phyloP scores from a whole-genome alignment of 169 alveolate genomes.

The Babesia ovata region DNA sequence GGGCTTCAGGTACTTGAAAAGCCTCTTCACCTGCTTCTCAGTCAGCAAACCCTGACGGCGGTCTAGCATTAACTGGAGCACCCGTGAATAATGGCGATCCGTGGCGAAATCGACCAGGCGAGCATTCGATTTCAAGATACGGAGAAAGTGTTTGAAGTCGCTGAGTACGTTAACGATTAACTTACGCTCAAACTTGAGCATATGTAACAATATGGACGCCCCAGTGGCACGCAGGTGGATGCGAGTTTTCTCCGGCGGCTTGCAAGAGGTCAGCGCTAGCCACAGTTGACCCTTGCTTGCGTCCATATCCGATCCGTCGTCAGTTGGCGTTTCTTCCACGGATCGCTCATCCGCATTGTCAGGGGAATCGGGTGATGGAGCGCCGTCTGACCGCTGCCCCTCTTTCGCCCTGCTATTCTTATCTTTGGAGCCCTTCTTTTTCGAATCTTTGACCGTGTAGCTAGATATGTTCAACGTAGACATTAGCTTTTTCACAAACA shows the following conservation, averaged over 20 bases:
- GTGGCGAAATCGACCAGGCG: conserved; percentile 20
- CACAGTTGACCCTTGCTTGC: conserved; percentile 10
- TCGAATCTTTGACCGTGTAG: not conserved
- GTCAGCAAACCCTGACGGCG: conserved; percentile 42
- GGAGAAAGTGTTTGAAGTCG: conserved; percentile 40
- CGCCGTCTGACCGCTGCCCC: not conserved
- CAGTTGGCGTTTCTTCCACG: not conserved
- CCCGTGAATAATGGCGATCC: conserved; percentile 60
- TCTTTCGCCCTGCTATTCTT: not conserved
- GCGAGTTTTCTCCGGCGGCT: conserved; percentile 1
- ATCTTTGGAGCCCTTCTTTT: not conserved
- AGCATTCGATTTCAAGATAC: conserved; percentile 17
- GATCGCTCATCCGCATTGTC: not conserved
- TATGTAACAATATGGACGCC: conserved; percentile 37
- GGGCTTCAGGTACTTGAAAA: conserved; percentile 22
- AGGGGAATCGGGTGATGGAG: not conserved
- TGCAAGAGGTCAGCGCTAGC: conserved; percentile 32
- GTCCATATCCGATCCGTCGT: not conserved
- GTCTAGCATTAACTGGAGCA: conserved; percentile 60
- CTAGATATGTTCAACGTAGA: conserved; percentile 17
- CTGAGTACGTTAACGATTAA: conserved; percentile 14
- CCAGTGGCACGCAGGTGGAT: conserved; percentile 51
- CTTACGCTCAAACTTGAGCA: conserved; percentile 50
- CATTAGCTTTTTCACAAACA: conserved; percentile 38
- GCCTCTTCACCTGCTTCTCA: conserved; percentile 37